Conservation (phyloP, 805 yeast genomes). For the Cyberlindnera mrakii region DNA sequence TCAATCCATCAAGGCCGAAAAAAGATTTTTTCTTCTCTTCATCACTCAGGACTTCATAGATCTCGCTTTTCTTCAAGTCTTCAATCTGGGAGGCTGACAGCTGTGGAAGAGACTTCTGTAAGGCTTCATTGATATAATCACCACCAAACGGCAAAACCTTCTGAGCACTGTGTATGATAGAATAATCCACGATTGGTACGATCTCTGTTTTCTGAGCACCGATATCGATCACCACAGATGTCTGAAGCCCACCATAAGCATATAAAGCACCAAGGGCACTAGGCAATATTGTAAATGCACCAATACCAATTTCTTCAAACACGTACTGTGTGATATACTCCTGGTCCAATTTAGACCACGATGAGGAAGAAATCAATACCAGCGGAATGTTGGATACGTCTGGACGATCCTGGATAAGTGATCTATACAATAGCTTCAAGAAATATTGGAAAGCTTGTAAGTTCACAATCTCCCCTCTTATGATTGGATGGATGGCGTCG, state of each 20-base stretch:
- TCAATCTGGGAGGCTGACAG: conserved; percentile 58
- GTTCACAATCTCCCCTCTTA: conserved; percentile 57
- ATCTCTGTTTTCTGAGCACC: conserved; percentile 74
- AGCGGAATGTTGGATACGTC: conserved; percentile 54
- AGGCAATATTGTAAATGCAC: conserved; percentile 68
- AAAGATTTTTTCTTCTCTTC: conserved; percentile 58
- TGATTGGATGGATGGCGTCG: conserved; percentile 55
- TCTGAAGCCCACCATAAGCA: conserved; percentile 63
- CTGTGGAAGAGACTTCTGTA: conserved; percentile 52
- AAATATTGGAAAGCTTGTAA: conserved; percentile 65
- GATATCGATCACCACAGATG: conserved; percentile 71
- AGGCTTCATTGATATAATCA: conserved; percentile 45
- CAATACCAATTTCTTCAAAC: conserved; percentile 66
- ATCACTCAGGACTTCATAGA: conserved; percentile 73
- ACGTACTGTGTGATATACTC: conserved; percentile 71
- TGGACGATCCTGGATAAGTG: conserved; percentile 30
- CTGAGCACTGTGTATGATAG: conserved; percentile 50
- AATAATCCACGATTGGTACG: conserved; percentile 72
- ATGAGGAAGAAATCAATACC: conserved; percentile 55
- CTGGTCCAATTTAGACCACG: conserved; percentile 63
- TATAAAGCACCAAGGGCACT: conserved; percentile 62
- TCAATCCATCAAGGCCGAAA: conserved; percentile 49
- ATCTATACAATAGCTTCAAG: conserved; percentile 40
- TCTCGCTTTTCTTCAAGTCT: conserved; percentile 62
- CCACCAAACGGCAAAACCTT: conserved; percentile 57